Evolutionary conservation across 805 yeast genomes (phyloP).

Genomic region (Sugiyamaella marilandica): DNA sequence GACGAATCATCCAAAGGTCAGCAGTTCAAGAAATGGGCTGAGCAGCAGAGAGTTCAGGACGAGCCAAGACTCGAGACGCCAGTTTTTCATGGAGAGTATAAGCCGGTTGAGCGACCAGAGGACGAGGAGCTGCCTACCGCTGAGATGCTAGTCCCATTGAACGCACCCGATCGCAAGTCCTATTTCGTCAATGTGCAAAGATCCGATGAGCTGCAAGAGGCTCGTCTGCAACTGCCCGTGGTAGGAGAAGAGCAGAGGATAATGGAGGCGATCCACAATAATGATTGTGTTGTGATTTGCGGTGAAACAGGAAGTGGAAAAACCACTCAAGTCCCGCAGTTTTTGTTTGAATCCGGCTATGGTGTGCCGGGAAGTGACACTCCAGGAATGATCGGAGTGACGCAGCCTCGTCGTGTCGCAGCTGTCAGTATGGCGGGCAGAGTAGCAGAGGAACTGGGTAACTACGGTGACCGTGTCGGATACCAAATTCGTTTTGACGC

Average conservation of each 20-base stretch:
- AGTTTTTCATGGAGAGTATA: conserved; percentile 43
- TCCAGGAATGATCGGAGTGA: conserved; percentile 94
- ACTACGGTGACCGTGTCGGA: conserved; percentile 73
- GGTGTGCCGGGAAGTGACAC: conserved; percentile 56
- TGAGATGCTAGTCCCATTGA: conserved; percentile 55
- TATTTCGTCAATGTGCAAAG: conserved; percentile 66
- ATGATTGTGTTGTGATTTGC: conserved; percentile 84
- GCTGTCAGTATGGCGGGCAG: conserved; percentile 80
- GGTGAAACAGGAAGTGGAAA: conserved; percentile 99
- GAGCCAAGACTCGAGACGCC: conserved; percentile 54
- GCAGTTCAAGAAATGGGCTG: conserved; percentile 87
- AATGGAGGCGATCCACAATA: conserved; percentile 93
- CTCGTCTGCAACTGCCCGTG: conserved; percentile 76
- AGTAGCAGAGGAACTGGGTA: conserved; percentile 74
- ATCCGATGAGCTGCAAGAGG: conserved; percentile 57
- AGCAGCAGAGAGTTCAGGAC: conserved; percentile 43
- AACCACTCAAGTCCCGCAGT: conserved; percentile 97
- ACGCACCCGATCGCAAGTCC: conserved; percentile 51
- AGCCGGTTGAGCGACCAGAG: conserved; percentile 57
- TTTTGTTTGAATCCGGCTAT: conserved; percentile 87
- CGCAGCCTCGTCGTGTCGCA: conserved; percentile 90
- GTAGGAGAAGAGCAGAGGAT: conserved; percentile 84
- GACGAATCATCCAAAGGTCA: conserved; percentile 39
- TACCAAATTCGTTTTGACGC: conserved; percentile 87
- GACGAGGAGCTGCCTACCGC: conserved; percentile 69